Evolutionary conservation across 306 rosid genomes (phyloP).

Genomic region (Cucurbita maxima): DNA sequence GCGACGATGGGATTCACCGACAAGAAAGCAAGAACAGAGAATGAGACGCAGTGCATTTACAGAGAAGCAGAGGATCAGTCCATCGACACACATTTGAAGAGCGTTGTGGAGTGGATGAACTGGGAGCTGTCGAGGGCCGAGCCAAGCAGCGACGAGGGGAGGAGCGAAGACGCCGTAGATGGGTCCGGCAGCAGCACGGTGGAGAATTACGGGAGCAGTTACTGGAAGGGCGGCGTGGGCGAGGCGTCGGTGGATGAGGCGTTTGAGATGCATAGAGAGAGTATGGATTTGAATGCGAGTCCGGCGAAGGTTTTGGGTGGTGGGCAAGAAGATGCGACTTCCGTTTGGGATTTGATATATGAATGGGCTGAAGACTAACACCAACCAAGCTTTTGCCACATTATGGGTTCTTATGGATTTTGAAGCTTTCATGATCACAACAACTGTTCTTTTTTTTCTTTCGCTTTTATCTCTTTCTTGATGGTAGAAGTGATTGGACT

Average conservation of each 20-base stretch:
- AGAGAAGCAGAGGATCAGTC: background rate
- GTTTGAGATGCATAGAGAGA: slow-evolving; percentile 8
- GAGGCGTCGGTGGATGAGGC: background rate
- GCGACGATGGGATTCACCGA: background rate
- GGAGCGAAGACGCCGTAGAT: background rate
- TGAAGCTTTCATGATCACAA: too few relatives aligned
- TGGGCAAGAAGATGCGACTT: slow-evolving; percentile 18
- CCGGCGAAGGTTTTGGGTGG: background rate
- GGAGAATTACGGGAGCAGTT: slow-evolving; percentile 13
- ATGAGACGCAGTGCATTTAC: background rate
- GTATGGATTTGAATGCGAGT: slow-evolving; percentile 9
- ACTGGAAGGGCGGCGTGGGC: slow-evolving; percentile 10
- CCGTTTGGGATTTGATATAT: slow-evolving; percentile 40
- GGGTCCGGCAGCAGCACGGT: background rate
- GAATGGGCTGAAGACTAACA: slow-evolving; percentile 6
- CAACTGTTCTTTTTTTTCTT: too few relatives aligned
- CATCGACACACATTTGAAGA: background rate
- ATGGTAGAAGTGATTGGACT: too few relatives aligned
- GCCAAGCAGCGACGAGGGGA: background rate
- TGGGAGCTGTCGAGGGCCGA: slow-evolving; percentile 20
- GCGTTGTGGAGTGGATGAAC: slow-evolving; percentile 32
- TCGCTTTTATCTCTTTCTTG: too few relatives aligned
- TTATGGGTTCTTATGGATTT: background rate
- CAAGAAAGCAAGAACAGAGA: background rate
- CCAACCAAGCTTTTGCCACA: background rate